These are phyloP conservation scores for Leucoagaricus sp. DNA, from an alignment of 1,284 basidiomycete genomes.

Conservation along the genomic window DNA sequence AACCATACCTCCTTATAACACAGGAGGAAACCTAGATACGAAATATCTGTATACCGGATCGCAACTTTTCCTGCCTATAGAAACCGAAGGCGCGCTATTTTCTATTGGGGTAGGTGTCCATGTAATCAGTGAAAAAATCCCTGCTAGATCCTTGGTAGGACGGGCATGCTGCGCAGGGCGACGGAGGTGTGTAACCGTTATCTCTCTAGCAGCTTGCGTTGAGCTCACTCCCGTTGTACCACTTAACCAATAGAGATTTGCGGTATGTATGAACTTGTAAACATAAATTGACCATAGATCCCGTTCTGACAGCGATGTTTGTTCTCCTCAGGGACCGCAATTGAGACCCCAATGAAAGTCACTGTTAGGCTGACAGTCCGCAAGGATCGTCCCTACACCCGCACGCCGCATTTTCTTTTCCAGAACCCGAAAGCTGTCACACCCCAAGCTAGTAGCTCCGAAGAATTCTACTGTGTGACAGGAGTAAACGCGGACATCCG, in stretches of 20 bases:
- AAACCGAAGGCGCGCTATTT: constrained; percentile 60
- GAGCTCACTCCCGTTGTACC: not conserved
- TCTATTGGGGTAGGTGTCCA: constrained; percentile 52
- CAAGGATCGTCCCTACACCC: constrained; percentile 54
- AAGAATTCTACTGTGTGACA: constrained; percentile 58
- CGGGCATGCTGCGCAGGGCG: constrained; percentile 66
- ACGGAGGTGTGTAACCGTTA: constrained; percentile 55
- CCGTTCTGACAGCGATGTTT: no score
- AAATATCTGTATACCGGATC: constrained; percentile 53
- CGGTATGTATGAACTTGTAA: constrained; percentile 39
- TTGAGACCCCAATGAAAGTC: constrained; percentile 61
- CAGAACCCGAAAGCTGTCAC: not conserved
- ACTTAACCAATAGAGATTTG: constrained; percentile 46
- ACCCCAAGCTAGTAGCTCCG: constrained; percentile 13
- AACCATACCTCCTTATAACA: constrained; percentile 62
- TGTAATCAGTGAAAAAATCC: no score
- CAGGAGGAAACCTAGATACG: constrained; percentile 64
- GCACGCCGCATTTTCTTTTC: constrained; percentile 6
- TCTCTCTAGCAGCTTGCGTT: constrained; percentile 7
- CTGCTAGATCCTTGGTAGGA: no score
- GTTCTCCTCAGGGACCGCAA: constrained; percentile 49
- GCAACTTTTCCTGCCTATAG: constrained; percentile 57
- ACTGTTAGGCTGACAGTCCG: constrained; percentile 55
- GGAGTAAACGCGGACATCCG: constrained; percentile 56
- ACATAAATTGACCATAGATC: not conserved